phyloP scores from a whole-genome alignment of 495 filamentous ascomycete species.

The Xylaria telfairii region DNA sequence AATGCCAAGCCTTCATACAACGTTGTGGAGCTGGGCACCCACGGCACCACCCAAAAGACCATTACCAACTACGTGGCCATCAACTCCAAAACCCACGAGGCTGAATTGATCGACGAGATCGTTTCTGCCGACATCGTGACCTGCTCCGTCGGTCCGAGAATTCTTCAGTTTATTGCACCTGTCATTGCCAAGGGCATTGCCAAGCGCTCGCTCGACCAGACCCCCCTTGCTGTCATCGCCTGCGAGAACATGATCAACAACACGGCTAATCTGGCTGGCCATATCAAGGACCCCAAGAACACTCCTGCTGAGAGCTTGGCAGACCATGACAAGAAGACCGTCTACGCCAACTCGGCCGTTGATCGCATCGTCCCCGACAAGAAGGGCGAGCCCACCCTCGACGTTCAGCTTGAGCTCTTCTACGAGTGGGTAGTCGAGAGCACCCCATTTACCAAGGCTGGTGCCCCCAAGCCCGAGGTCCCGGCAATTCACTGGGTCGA shows the following conservation, averaged over 20 bases:
- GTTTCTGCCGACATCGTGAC: conserved; percentile 87
- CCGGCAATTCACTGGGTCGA: conserved; percentile 91
- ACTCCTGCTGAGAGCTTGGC: conserved; percentile 64
- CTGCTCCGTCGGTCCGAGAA: conserved; percentile 93
- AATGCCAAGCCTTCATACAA: conserved; percentile 78
- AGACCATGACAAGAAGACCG: conserved; percentile 67
- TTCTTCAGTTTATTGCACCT: conserved; percentile 94
- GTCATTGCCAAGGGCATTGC: conserved; percentile 91
- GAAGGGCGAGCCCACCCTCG: conserved; percentile 75
- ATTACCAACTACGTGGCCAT: conserved; percentile 96
- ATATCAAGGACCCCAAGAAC: conserved; percentile 76
- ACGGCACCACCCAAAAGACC: conserved; percentile 78
- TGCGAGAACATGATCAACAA: conserved; percentile 97
- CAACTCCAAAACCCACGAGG: conserved; percentile 85
- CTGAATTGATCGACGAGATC: conserved; percentile 82
- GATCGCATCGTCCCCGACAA: conserved; percentile 96
- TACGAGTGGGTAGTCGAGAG: conserved; percentile 97
- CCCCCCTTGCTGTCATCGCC: conserved; percentile 88
- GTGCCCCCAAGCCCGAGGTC: conserved; percentile 63
- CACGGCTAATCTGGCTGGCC: conserved; percentile 79
- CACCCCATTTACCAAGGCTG: conserved; percentile 70
- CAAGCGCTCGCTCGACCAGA: conserved; percentile 65
- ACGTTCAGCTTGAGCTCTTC: conserved; percentile 97
- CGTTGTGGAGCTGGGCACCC: conserved; percentile 89
- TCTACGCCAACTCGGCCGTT: conserved; percentile 95